Base-by-base conservation (phyloP, 139 green algal genomes). In the Coelastrella sp. region DNA sequence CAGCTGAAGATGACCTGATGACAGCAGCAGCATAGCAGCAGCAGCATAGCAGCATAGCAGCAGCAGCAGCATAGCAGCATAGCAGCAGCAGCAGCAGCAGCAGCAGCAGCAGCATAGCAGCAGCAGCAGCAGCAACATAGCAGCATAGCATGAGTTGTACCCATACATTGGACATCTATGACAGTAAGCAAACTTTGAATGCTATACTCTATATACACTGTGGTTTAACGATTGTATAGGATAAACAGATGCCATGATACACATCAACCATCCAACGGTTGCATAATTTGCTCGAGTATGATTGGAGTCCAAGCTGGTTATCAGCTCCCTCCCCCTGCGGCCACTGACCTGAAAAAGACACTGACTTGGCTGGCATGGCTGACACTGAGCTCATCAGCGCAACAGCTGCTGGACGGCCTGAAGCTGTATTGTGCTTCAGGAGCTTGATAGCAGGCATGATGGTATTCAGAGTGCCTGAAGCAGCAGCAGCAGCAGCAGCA, bases 1-100 rank as follows among this genome's bases (percentile, higher is more conserved):
- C 41, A 79, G 45, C 71, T 79, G 71, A n/a, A 79, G 71, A 23
- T 79, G 71, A 50, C 71, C 71, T 79, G 71, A 40, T 4, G 17
- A 1, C 38, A 23, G 30, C 71, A 63, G 41, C 71, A 79, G 41
- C 43, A 45, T 19, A 21, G 19, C 41, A 59, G 53, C 11, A 5
- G 17, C 53, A 51, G 15, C 34, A 23, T 53, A 15, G 35, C 66
- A 75, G 35, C 66, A 30, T 35, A 32, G 5, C 30, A 19, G 32
- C 64, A 32, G 32, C 9, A 27, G 13, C 0, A 27, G 19, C 40
- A 21, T 3, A 15, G 13, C 13, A 35, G 21, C 35, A 43, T n/a
- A 17, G 17, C 51, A 30, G 19, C 51, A 30, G 13, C 23, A 67
- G n/a, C n/a, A n/a, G n/a, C n/a, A n/a, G n/a, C n/a, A n/a, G n/a